phyloP scores from a whole-genome alignment of 352 stramenopile genomes.

The Phytophthora idaei region DNA sequence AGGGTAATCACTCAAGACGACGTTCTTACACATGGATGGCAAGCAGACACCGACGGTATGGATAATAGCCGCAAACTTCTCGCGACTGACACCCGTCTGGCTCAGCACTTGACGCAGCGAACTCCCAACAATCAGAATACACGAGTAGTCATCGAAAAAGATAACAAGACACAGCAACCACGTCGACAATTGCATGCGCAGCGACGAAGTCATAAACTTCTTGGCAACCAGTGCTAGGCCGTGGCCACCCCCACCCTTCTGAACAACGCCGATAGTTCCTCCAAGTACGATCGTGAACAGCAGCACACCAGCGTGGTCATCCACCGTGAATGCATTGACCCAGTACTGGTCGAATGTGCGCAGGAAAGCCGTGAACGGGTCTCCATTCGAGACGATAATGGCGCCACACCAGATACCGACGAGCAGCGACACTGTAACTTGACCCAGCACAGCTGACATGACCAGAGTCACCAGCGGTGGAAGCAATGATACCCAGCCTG shows the following conservation, averaged over 20 bases:
- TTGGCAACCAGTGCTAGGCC: constrained; percentile 82
- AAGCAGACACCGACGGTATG: constrained; percentile 89
- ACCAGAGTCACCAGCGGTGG: constrained; percentile 79
- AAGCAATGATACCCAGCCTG: constrained; percentile 76
- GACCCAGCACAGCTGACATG: constrained; percentile 70
- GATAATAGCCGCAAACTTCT: constrained; percentile 92
- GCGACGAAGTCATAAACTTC: constrained; percentile 81
- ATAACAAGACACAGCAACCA: constrained; percentile 87
- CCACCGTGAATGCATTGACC: constrained; percentile 80
- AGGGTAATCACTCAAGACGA: constrained; percentile 11
- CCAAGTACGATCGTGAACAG: constrained; percentile 91
- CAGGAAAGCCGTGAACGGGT: constrained; percentile 78
- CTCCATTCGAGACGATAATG: constrained; percentile 79
- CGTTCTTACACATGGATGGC: constrained; percentile 74
- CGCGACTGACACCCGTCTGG: constrained; percentile 81
- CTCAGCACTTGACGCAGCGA: constrained; percentile 83
- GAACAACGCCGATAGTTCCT: constrained; percentile 88
- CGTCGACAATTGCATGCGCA: constrained; percentile 85
- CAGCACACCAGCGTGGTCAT: constrained; percentile 85
- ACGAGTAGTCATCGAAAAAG: constrained; percentile 94
- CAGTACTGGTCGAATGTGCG: constrained; percentile 90
- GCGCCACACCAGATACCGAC: constrained; percentile 89
- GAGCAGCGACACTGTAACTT: constrained; percentile 85
- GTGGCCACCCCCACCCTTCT: constrained; percentile 87
- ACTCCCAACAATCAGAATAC: constrained; percentile 91